Conservation (phyloP, 2,329 filamentous ascomycete species). For the Elsinoe necatrix region DNA sequence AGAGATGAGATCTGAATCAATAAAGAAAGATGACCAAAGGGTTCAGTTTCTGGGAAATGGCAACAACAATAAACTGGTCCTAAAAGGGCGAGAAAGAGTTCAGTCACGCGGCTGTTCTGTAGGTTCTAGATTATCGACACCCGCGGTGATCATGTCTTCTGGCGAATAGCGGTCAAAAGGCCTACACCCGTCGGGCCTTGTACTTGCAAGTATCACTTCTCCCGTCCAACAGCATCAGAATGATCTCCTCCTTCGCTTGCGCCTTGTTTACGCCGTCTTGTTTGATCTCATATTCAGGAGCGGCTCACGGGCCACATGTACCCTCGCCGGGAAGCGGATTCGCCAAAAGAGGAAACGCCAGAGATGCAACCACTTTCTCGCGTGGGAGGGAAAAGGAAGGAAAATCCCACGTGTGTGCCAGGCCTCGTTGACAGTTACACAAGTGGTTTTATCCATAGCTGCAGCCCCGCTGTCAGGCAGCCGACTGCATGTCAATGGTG, state of each 20-base stretch:
- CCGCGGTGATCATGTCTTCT: not conserved
- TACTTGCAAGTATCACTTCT: not conserved
- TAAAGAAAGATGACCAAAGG: not conserved
- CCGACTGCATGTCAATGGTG: not conserved
- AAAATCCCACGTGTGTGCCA: not conserved
- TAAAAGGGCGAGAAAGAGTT: not conserved
- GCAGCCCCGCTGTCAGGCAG: not conserved
- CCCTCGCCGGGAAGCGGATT: not conserved
- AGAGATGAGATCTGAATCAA: not conserved
- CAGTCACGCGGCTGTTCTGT: conserved; percentile 4
- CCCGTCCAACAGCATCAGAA: not conserved
- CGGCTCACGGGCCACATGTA: conserved; percentile 1
- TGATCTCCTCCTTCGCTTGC: not conserved
- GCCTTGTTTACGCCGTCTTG: conserved; percentile 7
- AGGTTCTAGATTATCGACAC: not conserved
- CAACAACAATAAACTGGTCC: not conserved
- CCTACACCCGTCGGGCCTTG: not conserved
- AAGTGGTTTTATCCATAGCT: not conserved
- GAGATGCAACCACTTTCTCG: not conserved
- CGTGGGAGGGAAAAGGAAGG: not conserved
- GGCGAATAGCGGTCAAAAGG: conserved; percentile 4
- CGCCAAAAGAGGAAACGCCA: not conserved
- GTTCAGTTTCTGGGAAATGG: not conserved
- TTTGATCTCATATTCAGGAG: conserved; percentile 5
- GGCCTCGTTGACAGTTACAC: not conserved